Conservation (phyloP, 2,329 filamentous ascomycete species). For the Catunica adiposa region DNA sequence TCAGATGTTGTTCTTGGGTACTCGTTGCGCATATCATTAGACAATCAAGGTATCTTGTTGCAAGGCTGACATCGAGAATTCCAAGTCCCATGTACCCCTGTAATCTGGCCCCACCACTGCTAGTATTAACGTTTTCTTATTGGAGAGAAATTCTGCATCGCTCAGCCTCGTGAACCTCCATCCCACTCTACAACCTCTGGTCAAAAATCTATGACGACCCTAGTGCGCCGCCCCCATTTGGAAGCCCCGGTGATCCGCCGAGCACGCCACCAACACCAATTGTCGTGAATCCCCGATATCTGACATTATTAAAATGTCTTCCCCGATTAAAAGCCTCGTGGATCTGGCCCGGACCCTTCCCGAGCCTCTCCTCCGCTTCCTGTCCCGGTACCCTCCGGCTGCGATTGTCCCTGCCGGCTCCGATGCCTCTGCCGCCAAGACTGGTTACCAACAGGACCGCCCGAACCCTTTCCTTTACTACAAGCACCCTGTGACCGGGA, state of each 20-base stretch:
- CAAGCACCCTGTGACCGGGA: slow-evolving; percentile 62
- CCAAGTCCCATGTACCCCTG: neutral
- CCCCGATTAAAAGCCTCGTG: slow-evolving; percentile 21
- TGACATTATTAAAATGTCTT: slow-evolving; percentile 20
- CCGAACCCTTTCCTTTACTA: slow-evolving; percentile 68
- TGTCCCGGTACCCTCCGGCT: slow-evolving; percentile 72
- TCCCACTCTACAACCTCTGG: neutral
- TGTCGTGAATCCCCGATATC: neutral
- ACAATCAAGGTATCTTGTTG: no score
- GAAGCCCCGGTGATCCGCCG: neutral
- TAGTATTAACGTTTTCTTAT: neutral
- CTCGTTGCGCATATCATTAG: no score
- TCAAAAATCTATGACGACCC: neutral
- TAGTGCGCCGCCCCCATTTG: neutral
- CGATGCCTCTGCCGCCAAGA: slow-evolving; percentile 25
- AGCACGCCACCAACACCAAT: neutral
- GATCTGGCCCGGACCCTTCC: slow-evolving; percentile 58
- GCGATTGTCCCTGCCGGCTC: slow-evolving; percentile 35
- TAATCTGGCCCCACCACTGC: neutral
- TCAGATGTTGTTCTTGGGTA: neutral
- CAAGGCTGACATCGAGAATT: slow-evolving; percentile 6
- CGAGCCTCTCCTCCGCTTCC: slow-evolving; percentile 64
- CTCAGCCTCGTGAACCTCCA: neutral
- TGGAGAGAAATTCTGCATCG: neutral
- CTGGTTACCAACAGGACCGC: slow-evolving; percentile 37